A percentile compares a stretch with the other conserved stretches of the same genome.
phyloP scores from a whole-genome alignment of 1,284 basidiomycete species.

The Austropuccinia psidii region DNA sequence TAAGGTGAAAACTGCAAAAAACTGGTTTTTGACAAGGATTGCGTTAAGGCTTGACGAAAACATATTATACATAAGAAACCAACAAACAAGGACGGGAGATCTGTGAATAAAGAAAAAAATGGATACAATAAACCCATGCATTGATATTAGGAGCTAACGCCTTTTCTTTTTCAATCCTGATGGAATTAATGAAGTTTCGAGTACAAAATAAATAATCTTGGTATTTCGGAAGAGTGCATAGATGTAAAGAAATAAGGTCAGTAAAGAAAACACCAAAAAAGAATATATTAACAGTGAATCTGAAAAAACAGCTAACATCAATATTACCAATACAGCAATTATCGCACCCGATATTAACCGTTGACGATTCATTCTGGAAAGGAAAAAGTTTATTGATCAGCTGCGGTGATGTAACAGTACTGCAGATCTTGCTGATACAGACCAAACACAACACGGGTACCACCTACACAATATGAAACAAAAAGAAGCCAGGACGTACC shows the following conservation, averaged over 20 bases:
- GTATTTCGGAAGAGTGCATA: not conserved
- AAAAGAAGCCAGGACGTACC: constrained; percentile 49
- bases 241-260: not conserved
- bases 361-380: constrained; percentile 44
- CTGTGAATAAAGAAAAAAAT: too few relatives aligned
- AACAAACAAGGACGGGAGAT: too few relatives aligned
- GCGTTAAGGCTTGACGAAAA: too few relatives aligned
- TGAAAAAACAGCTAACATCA: constrained; percentile 40
- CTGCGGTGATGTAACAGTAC: too few relatives aligned
- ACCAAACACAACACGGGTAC: not conserved
- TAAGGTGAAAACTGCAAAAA: too few relatives aligned
- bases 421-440: constrained; percentile 1
- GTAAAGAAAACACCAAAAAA: not conserved
- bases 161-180: too few relatives aligned
- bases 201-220: constrained; percentile 40
- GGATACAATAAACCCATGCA: too few relatives aligned
- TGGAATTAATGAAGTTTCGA: constrained; percentile 37
- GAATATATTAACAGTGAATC: not conserved
- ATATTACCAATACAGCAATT: constrained; percentile 42
- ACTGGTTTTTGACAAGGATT: too few relatives aligned
- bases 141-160: too few relatives aligned
- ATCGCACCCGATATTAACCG: constrained; percentile 43
- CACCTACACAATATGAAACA: not conserved
- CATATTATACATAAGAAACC: too few relatives aligned
- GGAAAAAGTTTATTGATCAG: too few relatives aligned